Base-by-base conservation (phyloP, 208 protist species). In the Herpetomonas tarakana region DNA sequence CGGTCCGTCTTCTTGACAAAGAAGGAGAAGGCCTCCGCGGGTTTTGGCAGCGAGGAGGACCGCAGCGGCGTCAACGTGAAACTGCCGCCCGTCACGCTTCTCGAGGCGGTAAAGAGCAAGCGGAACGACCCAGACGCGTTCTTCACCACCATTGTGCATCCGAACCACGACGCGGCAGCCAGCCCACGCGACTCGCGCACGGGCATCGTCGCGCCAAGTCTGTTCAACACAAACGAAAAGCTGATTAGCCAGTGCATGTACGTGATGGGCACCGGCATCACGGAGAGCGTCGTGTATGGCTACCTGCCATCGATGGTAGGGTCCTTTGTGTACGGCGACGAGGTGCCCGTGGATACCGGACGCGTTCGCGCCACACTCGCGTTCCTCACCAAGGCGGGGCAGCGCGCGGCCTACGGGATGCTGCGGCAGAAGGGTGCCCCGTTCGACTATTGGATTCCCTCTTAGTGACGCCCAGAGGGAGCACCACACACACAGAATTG, bases 1-100 rank as follows among this genome's bases (percentile, higher is more conserved):
- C 79, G 86, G 2, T 72, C 73, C 0, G 81, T 71, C 24, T 35
- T 88, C 0, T 66, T 93, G 31, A 82, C 68, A 24, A 77, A 68
- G 49, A 88, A 6, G 35, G 35, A 14, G 11, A 49, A 12, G 44
- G 9, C 44, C 44, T 22, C 44, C 4, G 6, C 44, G 16, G 9
- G 44, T 6, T 12, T 7, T 18, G 44, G 11, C 44, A 24, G 11
- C 9, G 16, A 22, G 44, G 11, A 11, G 16, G 3, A 18, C 44
- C 3, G 44, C 35, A 41, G 9, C 35, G 35, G n/a, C n/a, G n/a
- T n/a, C n/a, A n/a, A n/a, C n/a, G n/a, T n/a, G n/a, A n/a, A n/a
- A n/a, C 35, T 41, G 44, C 44, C 44, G 11, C 44, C 44, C 11
- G 16, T 49, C 16, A 24, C 44, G 9, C 16, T 49, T 11, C 44